Percentiles rank a stretch among this genome's conserved stretches.
Evolutionary conservation across 805 yeast genomes (phyloP).

Genomic region (Metschnikowia santaceciliae): DNA sequence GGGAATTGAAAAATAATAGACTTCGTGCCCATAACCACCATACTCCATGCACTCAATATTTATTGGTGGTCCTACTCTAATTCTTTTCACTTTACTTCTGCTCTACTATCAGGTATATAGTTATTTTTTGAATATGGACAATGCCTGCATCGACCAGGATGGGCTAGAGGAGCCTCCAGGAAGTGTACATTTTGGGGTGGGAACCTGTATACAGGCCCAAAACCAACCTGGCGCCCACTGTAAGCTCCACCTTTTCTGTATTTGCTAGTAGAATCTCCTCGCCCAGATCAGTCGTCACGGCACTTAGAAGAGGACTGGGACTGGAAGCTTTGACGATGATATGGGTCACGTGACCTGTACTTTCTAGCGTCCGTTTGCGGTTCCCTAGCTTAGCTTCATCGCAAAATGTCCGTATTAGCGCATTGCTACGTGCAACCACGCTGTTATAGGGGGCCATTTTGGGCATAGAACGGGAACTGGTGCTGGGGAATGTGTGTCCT

Average conservation of each 20-base stretch:
- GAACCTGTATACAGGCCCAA: conserved; percentile 1
- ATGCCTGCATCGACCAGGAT: too few species aligned
- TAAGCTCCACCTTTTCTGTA: not conserved
- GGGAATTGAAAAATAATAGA: too few species aligned
- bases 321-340: not conserved
- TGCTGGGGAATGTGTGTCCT: not conserved
- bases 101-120: not conserved
- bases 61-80: too few species aligned
- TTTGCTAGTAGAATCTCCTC: conserved; percentile 7
- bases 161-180: not conserved
- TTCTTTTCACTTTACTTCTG: too few species aligned
- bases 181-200: conserved; percentile 1
- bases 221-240: conserved; percentile 2
- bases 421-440: conserved; percentile 9
- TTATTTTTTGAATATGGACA: too few species aligned
- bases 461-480: not conserved
- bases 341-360: not conserved
- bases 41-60: too few species aligned
- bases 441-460: conserved; percentile 5
- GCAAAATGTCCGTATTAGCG: conserved; percentile 2
- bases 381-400: not conserved
- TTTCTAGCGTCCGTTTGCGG: not conserved
- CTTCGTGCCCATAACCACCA: too few species aligned
- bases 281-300: conserved; percentile 4
- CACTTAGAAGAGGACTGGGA: conserved; percentile 5